Evolutionary conservation across 306 rosid genomes (phyloP).

Genomic region (Vigna angularis): DNA sequence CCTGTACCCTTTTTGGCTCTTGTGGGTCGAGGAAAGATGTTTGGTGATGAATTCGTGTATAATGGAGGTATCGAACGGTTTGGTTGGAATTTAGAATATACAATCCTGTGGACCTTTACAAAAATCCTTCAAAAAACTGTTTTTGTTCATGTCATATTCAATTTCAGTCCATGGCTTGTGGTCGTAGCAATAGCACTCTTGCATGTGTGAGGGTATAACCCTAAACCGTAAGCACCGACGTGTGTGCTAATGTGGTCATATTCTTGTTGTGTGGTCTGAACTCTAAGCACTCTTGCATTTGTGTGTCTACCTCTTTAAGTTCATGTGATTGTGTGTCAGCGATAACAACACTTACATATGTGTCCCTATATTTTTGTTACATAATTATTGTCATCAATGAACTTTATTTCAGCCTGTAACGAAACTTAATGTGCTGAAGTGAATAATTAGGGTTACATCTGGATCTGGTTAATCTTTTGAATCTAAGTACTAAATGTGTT

Average conservation of each 20-base stretch:
- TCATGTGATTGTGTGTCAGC: not conserved
- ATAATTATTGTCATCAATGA: constrained; percentile 8
- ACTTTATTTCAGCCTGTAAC: not conserved
- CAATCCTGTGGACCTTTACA: not conserved
- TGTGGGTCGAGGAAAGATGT: not conserved
- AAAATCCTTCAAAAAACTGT: constrained; percentile 5
- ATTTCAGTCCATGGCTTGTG: constrained; percentile 9
- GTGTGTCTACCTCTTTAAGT: not conserved
- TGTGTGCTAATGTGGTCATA: not conserved
- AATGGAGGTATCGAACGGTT: constrained; percentile 22
- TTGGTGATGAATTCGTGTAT: constrained; percentile 30
- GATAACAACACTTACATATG: constrained; percentile 1
- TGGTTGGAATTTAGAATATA: constrained; percentile 2
- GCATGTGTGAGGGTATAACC: not conserved
- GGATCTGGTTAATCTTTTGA: constrained; percentile 1
- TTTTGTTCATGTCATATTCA: not conserved
- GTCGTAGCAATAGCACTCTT: not conserved
- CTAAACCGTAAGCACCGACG: not conserved
- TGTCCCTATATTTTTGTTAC: not conserved
- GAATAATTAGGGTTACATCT: constrained; percentile 22
- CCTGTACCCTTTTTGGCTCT: not conserved
- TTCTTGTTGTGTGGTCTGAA: not conserved
- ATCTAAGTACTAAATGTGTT: constrained; percentile 20
- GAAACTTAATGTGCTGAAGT: constrained; percentile 30
- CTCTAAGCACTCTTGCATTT: not conserved